Conservation (phyloP, 805 yeast species). For the Candida berthetii region DNA sequence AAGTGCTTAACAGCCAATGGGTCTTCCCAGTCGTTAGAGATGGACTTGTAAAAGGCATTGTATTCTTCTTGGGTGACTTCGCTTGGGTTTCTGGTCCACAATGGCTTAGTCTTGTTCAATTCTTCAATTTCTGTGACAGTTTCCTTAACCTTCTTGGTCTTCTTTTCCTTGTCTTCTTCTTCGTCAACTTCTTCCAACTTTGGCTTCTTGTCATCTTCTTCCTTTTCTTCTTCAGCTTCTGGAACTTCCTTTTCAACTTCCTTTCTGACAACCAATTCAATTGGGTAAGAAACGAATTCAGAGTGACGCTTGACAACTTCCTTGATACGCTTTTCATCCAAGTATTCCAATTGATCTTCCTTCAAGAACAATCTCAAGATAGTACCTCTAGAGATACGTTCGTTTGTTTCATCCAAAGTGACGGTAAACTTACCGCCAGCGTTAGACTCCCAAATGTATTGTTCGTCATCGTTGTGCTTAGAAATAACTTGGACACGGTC, state of each 20-base stretch:
- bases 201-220: conserved; percentile 64
- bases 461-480: conserved; percentile 98
- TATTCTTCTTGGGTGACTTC: conserved; percentile 98
- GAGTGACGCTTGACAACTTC: conserved; percentile 99
- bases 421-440: conserved; percentile 99
- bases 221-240: conserved; percentile 55
- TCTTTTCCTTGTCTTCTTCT: conserved; percentile 60
- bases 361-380: conserved; percentile 91
- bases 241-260: conserved; percentile 98
- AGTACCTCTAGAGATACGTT: conserved; percentile 91
- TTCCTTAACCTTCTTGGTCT: conserved; percentile 89
- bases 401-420: conserved; percentile 82
- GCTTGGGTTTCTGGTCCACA: conserved; percentile 99
- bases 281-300: conserved; percentile 98
- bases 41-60: conserved; percentile 98
- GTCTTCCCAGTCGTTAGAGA: conserved; percentile 99
- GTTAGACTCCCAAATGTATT: conserved; percentile 99
- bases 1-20: conserved; percentile 99
- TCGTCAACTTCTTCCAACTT: conserved; percentile 72
- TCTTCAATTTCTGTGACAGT: conserved; percentile 94
- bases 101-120: conserved; percentile 96
- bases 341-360: conserved; percentile 98
- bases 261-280: conserved; percentile 96
- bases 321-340: conserved; percentile 99
- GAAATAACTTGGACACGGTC: conserved; percentile 98